Evolutionary conservation across 345 rosid genomes (phyloP), one percentile per base, ranked within the genome.

Genomic region (Erodium maritimum): DNA sequence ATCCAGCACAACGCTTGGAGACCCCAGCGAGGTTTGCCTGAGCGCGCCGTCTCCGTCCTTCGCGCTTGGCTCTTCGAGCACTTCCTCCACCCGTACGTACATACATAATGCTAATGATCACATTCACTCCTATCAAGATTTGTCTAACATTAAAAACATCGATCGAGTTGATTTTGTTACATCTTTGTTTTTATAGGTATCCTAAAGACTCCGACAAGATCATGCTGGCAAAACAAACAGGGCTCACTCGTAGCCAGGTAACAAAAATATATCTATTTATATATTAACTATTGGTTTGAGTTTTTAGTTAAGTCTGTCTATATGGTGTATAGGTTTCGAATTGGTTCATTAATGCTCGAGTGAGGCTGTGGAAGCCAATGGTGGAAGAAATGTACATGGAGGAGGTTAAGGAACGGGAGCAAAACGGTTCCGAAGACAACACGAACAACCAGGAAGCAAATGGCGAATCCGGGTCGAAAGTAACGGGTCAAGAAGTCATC

Each of bases 41-140:
- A 88, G 64, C 74, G 85, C 45, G 83, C 91, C 46, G 93, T 88
- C 51, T 77, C 85, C 0, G 65, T 79, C 54, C 93, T 88, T 11
- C 90, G 96, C 0, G 74, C 88, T 69, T 88, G 96, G 96, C 93
- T 88, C 60, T 88, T 88, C 24, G 84, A 88, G 60, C 90, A 88
- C 68, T 88, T 88, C 65, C 96, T 85, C 58, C 93, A 85, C 74
- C 96, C 96, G 96, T 88, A 77, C 59, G 83, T 57, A 52, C 11
- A 22, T 14, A 6, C 21, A 20, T 21, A 5, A 56, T 56, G 59
- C 19, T 25, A 20, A 56, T 25, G 34, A 42, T 56, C 16, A 33
- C n/a, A 18, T 29, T 29, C 34, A 8, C n/a, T n/a, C n/a, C n/a
- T n/a, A n/a, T n/a, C n/a, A n/a, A n/a, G n/a, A n/a, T n/a, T n/a